Evolutionary conservation across 2,329 filamentous ascomycete genomes (phyloP).

Genomic region (Microdochium bolleyi): DNA sequence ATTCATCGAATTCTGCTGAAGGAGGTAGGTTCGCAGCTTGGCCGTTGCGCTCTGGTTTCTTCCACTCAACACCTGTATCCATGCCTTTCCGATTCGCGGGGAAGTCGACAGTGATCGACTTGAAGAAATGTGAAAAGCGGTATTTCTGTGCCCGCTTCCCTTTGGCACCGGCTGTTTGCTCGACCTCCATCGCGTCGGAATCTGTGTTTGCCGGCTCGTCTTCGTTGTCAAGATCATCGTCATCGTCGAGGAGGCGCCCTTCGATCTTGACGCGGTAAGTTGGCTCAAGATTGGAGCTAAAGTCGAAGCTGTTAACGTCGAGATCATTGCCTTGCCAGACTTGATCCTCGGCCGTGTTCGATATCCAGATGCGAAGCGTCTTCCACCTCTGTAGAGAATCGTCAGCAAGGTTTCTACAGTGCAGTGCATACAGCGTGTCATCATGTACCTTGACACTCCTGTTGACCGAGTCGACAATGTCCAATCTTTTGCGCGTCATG

Average conservation of each 20-base stretch:
- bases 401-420: conserved; percentile 4
- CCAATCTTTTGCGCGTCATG: conserved; percentile 88
- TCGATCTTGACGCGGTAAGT: conserved; percentile 90
- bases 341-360: conserved; percentile 90
- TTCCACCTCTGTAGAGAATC: conserved; percentile 52
- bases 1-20: conserved; percentile 75
- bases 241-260: conserved; percentile 68
- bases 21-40: conserved; percentile 48
- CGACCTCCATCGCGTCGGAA: conserved; percentile 46
- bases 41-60: conserved; percentile 59
- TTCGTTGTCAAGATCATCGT: conserved; percentile 38
- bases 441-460: conserved; percentile 58
- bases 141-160: conserved; percentile 33
- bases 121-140: conserved; percentile 74
- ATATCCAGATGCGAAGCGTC: conserved; percentile 88
- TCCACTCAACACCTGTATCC: conserved; percentile 71
- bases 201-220: conserved; percentile 23
- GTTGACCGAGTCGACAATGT: conserved; percentile 76
- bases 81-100: conserved; percentile 52
- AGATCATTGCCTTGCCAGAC: conserved; percentile 73
- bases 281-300: conserved; percentile 67
- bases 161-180: conserved; percentile 36
- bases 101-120: conserved; percentile 66
- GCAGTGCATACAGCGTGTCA: neutral
- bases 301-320: conserved; percentile 72